Conservation (phyloP, 805 yeast species). For the Ascoidea asiatica region DNA sequence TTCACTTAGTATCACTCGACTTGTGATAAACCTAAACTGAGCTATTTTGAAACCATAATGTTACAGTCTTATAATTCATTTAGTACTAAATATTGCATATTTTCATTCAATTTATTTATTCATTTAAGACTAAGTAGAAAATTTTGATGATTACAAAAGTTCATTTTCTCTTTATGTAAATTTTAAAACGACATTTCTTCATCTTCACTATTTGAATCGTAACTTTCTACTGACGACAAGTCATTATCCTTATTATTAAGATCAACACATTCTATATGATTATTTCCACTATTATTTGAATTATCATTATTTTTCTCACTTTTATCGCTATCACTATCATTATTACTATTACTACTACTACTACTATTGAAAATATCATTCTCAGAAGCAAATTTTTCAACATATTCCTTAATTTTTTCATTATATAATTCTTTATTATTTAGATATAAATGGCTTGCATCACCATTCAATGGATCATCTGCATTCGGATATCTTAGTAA, state of each 20-base stretch:
- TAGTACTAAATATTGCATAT: too few species aligned
- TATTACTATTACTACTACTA: conserved; percentile 35
- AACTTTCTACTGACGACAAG: conserved; percentile 9
- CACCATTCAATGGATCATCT: conserved; percentile 83
- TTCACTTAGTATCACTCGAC: too few species aligned
- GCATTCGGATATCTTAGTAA: conserved; percentile 86
- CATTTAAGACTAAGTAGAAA: too few species aligned
- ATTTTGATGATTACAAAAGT: too few species aligned
- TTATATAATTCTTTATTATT: conserved; percentile 56
- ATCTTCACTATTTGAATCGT: conserved; percentile 9
- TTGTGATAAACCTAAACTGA: too few species aligned
- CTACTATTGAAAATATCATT: conserved; percentile 21
- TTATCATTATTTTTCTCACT: conserved; percentile 16
- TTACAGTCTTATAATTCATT: too few species aligned
- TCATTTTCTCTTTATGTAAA: too few species aligned
- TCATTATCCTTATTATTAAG: too few species aligned
- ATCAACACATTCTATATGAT: too few species aligned
- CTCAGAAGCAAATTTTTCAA: conserved; percentile 49
- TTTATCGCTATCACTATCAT: conserved; percentile 33
- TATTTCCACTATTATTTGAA: conserved; percentile 7
- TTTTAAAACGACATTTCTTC: conserved; percentile 11
- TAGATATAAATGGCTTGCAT: conserved; percentile 70
- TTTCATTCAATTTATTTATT: too few species aligned
- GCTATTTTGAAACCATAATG: too few species aligned
- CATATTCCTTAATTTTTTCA: conserved; percentile 59